Evolutionary conservation across 169 alveolate species (phyloP).

Genomic region (Babesia gibsoni): DNA sequence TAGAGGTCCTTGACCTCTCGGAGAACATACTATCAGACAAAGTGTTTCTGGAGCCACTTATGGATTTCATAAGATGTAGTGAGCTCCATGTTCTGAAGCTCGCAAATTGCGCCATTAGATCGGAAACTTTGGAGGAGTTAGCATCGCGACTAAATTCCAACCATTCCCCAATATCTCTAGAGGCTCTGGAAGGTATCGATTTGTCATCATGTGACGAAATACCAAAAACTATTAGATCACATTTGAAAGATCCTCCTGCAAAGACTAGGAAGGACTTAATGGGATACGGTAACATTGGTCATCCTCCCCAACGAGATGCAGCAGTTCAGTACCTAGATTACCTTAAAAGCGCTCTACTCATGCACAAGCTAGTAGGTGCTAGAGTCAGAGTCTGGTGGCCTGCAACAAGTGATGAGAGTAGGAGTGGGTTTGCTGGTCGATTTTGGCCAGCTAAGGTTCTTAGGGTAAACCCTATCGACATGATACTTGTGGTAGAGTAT

Average conservation of each 20-base stretch:
- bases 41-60: slow-evolving; percentile 10
- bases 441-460: slow-evolving; percentile 71
- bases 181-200: slow-evolving; percentile 42
- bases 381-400: slow-evolving; percentile 68
- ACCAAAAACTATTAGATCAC: slow-evolving; percentile 22
- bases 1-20: slow-evolving; percentile 47
- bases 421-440: slow-evolving; percentile 64
- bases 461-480: slow-evolving; percentile 63
- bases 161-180: slow-evolving; percentile 32
- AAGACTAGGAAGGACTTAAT: slow-evolving; percentile 38
- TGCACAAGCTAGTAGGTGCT: slow-evolving; percentile 39
- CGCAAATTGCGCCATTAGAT: slow-evolving; percentile 8
- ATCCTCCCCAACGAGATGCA: not conserved
- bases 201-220: slow-evolving; percentile 30
- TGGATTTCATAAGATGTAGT: slow-evolving; percentile 11
- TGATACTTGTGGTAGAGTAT: slow-evolving; percentile 59
- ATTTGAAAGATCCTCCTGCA: slow-evolving; percentile 28
- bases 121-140: slow-evolving; percentile 3
- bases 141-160: not conserved
- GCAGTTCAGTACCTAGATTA: slow-evolving; percentile 41
- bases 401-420: slow-evolving; percentile 46
- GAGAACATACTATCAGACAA: slow-evolving; percentile 34
- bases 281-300: slow-evolving; percentile 20
- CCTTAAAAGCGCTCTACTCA: slow-evolving; percentile 24
- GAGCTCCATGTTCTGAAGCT: slow-evolving; percentile 33